Conservation (phyloP, 2,329 filamentous ascomycete genomes). For the Conoideocrella luteorostrata region DNA sequence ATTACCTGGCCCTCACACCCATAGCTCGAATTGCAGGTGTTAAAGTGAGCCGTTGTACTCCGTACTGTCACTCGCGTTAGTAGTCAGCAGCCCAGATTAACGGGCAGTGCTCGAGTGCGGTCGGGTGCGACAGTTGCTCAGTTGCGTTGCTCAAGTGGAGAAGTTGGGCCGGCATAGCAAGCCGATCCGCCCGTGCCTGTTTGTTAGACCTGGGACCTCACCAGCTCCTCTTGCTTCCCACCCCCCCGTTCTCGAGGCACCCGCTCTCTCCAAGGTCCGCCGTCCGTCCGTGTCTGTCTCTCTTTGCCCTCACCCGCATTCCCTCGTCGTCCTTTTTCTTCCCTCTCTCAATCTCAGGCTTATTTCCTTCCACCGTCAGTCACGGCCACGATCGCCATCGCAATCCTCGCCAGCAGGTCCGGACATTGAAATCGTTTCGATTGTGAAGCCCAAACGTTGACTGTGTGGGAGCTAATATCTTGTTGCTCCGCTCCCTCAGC, state of each 20-base stretch:
- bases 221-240: constrained; percentile 1
- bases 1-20: no score
- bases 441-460: background rate
- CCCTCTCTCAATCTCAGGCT: background rate
- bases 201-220: background rate
- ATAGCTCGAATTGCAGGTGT: no score
- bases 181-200: constrained; percentile 11
- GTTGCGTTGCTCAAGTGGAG: constrained; percentile 1
- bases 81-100: no score
- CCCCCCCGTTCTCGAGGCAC: constrained; percentile 8
- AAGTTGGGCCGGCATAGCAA: constrained; percentile 5
- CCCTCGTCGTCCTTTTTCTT: background rate
- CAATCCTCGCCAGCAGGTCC: background rate
- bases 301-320: constrained; percentile 7
- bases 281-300: constrained; percentile 11
- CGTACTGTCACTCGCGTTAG: no score
- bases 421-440: background rate
- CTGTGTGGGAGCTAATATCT: background rate
- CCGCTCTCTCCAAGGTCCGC: constrained; percentile 7
- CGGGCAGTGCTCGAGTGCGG: no score
- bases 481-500: constrained; percentile 1
- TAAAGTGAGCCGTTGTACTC: no score
- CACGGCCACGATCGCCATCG: background rate
- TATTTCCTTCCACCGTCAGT: constrained; percentile 5
- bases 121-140: no score